Percentiles rank a stretch among this genome's conserved stretches.
phyloP scores from a whole-genome alignment of 1,284 basidiomycete species.

The Vanrija pseudolonga region DNA sequence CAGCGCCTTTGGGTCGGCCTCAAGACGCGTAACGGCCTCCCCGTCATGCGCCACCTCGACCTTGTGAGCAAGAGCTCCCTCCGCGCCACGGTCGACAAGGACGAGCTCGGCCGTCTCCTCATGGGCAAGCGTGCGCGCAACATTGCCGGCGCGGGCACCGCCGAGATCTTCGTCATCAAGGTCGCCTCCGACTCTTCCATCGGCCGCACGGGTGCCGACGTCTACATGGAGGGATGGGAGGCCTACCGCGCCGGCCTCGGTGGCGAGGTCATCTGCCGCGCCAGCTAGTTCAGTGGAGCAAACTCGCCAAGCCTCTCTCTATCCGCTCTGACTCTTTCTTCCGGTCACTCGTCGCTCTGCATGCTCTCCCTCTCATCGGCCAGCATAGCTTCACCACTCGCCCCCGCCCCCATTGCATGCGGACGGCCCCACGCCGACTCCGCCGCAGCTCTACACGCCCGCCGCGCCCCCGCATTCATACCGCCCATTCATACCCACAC shows the following conservation, averaged over 20 bases:
- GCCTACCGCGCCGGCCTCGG: slow-evolving; percentile 48
- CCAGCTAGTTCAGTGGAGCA: slow-evolving; percentile 13
- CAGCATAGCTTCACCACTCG: not conserved
- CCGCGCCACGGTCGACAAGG: slow-evolving; percentile 30
- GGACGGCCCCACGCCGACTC: not conserved
- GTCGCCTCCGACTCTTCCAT: slow-evolving; percentile 19
- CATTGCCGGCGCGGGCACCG: slow-evolving; percentile 43
- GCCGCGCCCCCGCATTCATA: slow-evolving; percentile 16
- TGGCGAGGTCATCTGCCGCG: slow-evolving; percentile 47
- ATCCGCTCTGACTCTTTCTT: not conserved
- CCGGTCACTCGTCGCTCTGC: not conserved
- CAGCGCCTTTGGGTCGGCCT: slow-evolving; percentile 43
- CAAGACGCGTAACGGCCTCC: slow-evolving; percentile 46
- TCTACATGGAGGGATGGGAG: slow-evolving; percentile 49
- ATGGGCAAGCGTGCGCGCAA: slow-evolving; percentile 43
- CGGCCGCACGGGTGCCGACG: slow-evolving; percentile 25
- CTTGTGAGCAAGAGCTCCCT: slow-evolving; percentile 43
- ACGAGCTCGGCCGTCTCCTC: slow-evolving; percentile 45
- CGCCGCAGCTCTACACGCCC: not conserved
- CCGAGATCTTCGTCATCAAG: slow-evolving; percentile 45
- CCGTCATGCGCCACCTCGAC: slow-evolving; percentile 40
- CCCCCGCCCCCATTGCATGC: not conserved
- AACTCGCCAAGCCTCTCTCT: not conserved
- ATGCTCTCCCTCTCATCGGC: not conserved
- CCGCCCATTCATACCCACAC: slow-evolving; percentile 21